Evolutionary conservation across 2,329 filamentous ascomycete genomes (phyloP).

Genomic region (Fusarium miscanthi): DNA sequence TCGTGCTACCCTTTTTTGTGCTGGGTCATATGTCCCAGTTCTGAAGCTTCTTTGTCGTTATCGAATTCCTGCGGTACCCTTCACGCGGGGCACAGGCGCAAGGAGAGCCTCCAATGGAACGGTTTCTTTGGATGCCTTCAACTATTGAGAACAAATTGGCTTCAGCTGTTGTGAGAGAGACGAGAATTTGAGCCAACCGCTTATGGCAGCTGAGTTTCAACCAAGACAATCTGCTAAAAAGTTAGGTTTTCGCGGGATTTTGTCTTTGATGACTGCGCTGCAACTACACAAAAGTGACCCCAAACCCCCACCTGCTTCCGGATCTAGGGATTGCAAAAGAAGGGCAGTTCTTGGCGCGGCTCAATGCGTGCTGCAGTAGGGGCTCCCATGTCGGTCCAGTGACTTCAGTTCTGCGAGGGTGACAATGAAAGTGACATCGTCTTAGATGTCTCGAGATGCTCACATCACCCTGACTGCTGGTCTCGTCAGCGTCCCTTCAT

Average conservation of each 20-base stretch:
- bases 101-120: slow-evolving; percentile 6
- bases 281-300: slow-evolving; percentile 5
- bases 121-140: slow-evolving; percentile 3
- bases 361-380: slow-evolving; percentile 7
- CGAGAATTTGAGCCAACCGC: slow-evolving; percentile 17
- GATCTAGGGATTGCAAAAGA: slow-evolving; percentile 29
- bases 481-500: slow-evolving; percentile 32
- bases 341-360: slow-evolving; percentile 35
- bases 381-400: slow-evolving; percentile 7
- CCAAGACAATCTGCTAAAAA: background rate
- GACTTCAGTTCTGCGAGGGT: background rate
- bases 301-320: slow-evolving; percentile 37
- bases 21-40: slow-evolving; percentile 23
- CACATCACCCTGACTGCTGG: slow-evolving; percentile 33
- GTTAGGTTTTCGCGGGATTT: slow-evolving; percentile 7
- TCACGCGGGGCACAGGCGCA: background rate
- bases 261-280: slow-evolving; percentile 3
- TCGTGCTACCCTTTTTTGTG: slow-evolving; percentile 26
- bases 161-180: background rate
- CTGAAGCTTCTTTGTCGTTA: slow-evolving; percentile 15
- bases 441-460: slow-evolving; percentile 18
- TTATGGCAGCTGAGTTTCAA: slow-evolving; percentile 23
- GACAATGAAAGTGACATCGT: background rate
- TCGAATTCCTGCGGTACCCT: slow-evolving; percentile 28
- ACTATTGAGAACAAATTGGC: background rate